Evolutionary conservation across 192 early-diverging fungal species (phyloP).

Genomic region (Linnemannia schmuckeri): DNA sequence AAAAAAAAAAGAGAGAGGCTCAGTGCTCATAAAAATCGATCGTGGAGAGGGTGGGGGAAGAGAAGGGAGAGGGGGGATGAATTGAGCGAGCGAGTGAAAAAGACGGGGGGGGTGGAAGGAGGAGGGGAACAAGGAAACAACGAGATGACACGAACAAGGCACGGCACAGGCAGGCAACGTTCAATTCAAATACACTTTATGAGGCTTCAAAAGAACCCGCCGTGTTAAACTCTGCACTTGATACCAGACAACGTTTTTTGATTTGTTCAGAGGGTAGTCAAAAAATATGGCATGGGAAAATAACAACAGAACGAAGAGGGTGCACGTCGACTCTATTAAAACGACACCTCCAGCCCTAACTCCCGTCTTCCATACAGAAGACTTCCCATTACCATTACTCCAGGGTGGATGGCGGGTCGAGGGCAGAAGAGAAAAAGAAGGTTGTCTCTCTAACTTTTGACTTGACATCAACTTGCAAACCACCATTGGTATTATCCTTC

Average conservation of each 20-base stretch:
- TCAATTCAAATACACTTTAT: not conserved
- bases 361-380: not conserved
- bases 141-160: not conserved
- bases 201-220: not conserved
- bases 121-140: not conserved
- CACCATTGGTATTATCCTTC: not conserved
- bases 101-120: not conserved
- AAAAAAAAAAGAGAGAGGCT: not conserved
- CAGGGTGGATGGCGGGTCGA: not conserved
- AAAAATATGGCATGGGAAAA: not conserved
- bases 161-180: not conserved
- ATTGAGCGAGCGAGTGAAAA: not conserved
- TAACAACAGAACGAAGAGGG: not conserved
- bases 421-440: not conserved
- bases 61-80: not conserved
- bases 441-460: not conserved
- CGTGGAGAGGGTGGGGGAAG: not conserved
- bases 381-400: too few species aligned
- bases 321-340: not conserved
- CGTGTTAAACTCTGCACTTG: not conserved
- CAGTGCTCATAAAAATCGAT: not conserved
- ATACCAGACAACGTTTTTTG: not conserved
- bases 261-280: not conserved
- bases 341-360: not conserved
- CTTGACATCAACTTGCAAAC: not conserved